These are phyloP conservation scores for Claviceps citrina DNA, from an alignment of 2,329 filamentous ascomycete genomes.

Conservation along the genomic window DNA sequence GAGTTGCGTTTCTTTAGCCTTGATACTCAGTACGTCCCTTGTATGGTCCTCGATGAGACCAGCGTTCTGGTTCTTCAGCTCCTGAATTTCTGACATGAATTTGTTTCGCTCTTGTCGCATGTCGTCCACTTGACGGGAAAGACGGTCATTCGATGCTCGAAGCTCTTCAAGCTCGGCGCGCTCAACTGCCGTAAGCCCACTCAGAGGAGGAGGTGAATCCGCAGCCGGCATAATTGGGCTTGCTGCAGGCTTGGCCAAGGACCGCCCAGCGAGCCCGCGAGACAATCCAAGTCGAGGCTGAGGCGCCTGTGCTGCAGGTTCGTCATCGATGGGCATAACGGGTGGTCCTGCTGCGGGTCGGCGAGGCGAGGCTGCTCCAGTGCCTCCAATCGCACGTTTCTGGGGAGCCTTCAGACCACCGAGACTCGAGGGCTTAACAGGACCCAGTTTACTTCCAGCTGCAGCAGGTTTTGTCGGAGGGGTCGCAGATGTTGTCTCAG, in stretches of 20 bases:
- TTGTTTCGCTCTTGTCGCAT: constrained; percentile 67
- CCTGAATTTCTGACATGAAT: constrained; percentile 73
- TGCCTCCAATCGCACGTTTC: constrained; percentile 35
- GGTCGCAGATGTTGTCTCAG: constrained; percentile 37
- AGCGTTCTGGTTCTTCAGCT: constrained; percentile 93
- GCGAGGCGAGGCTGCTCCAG: constrained; percentile 37
- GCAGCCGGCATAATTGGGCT: constrained; percentile 34
- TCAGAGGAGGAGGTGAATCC: constrained; percentile 42
- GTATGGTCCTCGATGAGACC: constrained; percentile 96
- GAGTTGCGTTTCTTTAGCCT: constrained; percentile 94
- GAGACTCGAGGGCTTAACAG: constrained; percentile 36
- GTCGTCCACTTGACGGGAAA: constrained; percentile 63
- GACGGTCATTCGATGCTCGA: constrained; percentile 64
- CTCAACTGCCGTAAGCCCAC: constrained; percentile 62
- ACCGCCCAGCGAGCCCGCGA: constrained; percentile 72
- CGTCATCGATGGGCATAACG: constrained; percentile 40
- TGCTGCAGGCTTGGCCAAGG: constrained; percentile 58
- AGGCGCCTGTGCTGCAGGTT: constrained; percentile 41
- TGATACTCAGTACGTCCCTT: constrained; percentile 85
- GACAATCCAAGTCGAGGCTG: constrained; percentile 50
- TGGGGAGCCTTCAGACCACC: constrained; percentile 45
- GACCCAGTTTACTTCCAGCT: constrained; percentile 36
- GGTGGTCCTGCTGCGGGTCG: constrained; percentile 31
- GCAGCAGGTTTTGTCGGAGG: constrained; percentile 38
- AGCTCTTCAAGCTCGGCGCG: constrained; percentile 86